Base-by-base conservation (phyloP, 1,139 yeast species). In the Magnusiomyces ingens region DNA sequence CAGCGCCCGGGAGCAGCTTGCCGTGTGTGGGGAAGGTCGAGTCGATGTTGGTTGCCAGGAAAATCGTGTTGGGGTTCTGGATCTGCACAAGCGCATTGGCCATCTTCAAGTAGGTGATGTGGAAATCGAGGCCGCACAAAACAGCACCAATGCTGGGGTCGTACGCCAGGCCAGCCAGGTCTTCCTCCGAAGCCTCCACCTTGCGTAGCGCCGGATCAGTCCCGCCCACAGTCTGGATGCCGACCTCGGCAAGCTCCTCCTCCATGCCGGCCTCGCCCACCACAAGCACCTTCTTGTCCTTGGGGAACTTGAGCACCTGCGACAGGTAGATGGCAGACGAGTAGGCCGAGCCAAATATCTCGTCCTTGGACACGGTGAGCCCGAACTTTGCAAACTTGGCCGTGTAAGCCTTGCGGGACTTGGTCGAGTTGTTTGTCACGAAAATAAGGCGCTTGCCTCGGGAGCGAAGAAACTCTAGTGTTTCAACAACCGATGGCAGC, bases 11-110 rank as follows among this genome's bases (percentile, higher is more conserved):
- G 52, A 93, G 76, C 52, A 87, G 78, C 61, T 81, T 77, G 1
- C 96, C 96, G 67, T 87, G 84, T 55, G 86, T 81, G 3, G 99
- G 99, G 74, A 83, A 93, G 0, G 99, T 93, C 1, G 96, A 85
- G 67, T 93, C 99, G 49, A 86, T 85, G 67, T 93, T 93, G n/a
- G 99, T 93, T 32, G 97, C 98, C 60, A 94, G 76, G 67, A 90
- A 93, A 41, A 85, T 80, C 4, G 89, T 75, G 1, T 79, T 75
- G 51, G 84, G 82, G 59, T 85, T 77, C 59, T 78, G 79, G 52
- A 93, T 74, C 63, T 93, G 91, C 64, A 88, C 90, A 73, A 91
- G 76, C 2, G 97, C 88, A 37, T 82, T 75, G 2, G 96, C 85
- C 52, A 90, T 72, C 69, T 89, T 86, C 65, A 85, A 81, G 67